Conservation (phyloP, 108 stramenopile species). For the Cyclotella sp. region DNA sequence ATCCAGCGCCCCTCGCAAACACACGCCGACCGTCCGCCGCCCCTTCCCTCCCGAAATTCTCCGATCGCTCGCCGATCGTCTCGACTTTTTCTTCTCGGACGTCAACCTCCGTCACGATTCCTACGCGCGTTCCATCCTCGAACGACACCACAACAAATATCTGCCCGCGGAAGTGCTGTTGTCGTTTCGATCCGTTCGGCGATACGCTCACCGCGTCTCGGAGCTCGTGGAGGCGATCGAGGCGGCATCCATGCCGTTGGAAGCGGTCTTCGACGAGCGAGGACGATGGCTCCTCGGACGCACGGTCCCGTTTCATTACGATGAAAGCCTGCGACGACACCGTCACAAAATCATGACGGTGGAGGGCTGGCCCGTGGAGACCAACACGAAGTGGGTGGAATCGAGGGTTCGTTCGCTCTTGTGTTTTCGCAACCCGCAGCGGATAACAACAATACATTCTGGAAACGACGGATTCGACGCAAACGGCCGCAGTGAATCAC, state of each 20-base stretch:
- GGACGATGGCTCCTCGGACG: constrained; percentile 25
- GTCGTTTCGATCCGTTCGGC: constrained; percentile 33
- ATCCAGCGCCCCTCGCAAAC: too few relatives aligned
- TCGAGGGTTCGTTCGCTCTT: constrained; percentile 20
- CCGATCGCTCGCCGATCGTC: constrained; percentile 12
- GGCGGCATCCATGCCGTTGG: too few relatives aligned
- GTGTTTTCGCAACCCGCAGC: too few relatives aligned
- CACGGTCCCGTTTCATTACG: constrained; percentile 22
- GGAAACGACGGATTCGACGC: background rate
- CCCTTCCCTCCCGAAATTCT: too few relatives aligned
- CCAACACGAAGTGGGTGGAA: constrained; percentile 24
- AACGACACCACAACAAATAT: constrained; percentile 21
- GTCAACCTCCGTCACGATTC: constrained; percentile 40
- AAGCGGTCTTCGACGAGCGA: too few relatives aligned
- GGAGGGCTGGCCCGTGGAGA: constrained; percentile 27
- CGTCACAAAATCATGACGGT: constrained; percentile 23
- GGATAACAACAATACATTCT: background rate
- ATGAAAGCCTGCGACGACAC: constrained; percentile 21
- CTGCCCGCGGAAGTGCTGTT: constrained; percentile 33
- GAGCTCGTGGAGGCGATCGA: constrained; percentile 3
- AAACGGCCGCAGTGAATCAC: too few relatives aligned
- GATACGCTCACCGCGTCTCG: constrained; percentile 1
- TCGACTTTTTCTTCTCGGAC: constrained; percentile 49
- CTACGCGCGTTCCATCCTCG: constrained; percentile 37
- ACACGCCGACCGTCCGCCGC: background rate